A percentile compares a stretch with the other conserved stretches of the same genome.
Conservation (phyloP, 1,284 basidiomycete species). For the Ustilago nuda region DNA sequence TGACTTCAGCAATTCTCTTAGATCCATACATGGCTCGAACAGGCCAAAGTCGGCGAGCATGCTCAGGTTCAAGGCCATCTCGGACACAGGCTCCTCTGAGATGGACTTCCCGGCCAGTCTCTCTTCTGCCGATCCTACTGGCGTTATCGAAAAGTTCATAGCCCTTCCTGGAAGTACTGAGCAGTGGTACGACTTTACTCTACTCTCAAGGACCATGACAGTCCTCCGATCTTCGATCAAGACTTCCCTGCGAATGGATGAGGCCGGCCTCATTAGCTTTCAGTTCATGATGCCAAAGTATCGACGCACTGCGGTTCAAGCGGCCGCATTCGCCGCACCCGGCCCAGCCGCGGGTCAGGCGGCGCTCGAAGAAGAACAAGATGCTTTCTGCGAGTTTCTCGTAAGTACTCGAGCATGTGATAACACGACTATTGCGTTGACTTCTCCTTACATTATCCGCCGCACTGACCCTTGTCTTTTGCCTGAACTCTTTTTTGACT, state of each 20-base stretch:
- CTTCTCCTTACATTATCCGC: not conserved
- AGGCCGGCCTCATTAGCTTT: conserved; percentile 58
- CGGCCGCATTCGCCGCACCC: not conserved
- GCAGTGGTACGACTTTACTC: conserved; percentile 50
- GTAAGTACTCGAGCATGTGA: conserved; percentile 14
- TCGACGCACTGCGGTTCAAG: conserved; percentile 21
- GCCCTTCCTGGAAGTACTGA: conserved; percentile 34
- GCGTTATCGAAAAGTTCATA: conserved; percentile 54
- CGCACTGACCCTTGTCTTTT: not conserved
- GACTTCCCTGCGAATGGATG: conserved; percentile 58
- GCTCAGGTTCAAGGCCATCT: conserved; percentile 43
- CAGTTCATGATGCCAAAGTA: conserved; percentile 64
- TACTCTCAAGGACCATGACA: conserved; percentile 49
- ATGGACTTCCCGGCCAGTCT: conserved; percentile 55
- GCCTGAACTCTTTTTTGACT: not conserved
- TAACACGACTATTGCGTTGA: not conserved
- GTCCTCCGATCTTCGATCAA: conserved; percentile 57
- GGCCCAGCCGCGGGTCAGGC: conserved; percentile 30
- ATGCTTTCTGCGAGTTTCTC: conserved; percentile 61
- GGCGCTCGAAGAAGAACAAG: conserved; percentile 43
- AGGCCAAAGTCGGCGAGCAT: conserved; percentile 20
- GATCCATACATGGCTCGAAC: not conserved
- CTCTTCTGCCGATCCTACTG: conserved; percentile 40
- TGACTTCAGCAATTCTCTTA: not conserved
- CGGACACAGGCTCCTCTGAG: conserved; percentile 43